Conservation (phyloP, 805 yeast genomes). For the Lipomyces kockii region DNA sequence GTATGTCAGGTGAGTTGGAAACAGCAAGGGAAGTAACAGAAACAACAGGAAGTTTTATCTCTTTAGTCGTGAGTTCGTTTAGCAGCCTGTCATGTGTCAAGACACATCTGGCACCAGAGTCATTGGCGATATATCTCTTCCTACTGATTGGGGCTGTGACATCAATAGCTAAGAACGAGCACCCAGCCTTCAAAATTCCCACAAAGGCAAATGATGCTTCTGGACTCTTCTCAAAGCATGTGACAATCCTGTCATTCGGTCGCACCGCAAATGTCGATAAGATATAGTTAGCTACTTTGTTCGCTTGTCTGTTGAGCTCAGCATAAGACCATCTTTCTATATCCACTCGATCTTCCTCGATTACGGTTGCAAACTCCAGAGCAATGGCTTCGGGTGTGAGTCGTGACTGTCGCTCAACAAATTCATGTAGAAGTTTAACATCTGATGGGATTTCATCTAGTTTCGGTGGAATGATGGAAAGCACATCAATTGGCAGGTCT, state of each 20-base stretch:
- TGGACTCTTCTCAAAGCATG: slow-evolving; percentile 39
- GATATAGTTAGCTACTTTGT: slow-evolving; percentile 34
- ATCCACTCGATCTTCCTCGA: slow-evolving; percentile 7
- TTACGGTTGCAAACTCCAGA: slow-evolving; percentile 32
- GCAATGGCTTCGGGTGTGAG: slow-evolving; percentile 28
- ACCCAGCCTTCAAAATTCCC: slow-evolving; percentile 39
- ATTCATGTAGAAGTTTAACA: slow-evolving; percentile 29
- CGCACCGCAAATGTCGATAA: slow-evolving; percentile 4
- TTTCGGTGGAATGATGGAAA: slow-evolving; percentile 19
- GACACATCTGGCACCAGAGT: slow-evolving; percentile 32
- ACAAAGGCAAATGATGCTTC: slow-evolving; percentile 39
- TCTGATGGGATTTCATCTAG: slow-evolving; percentile 16
- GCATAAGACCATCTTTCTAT: slow-evolving; percentile 33
- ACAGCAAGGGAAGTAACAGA: slow-evolving; percentile 7
- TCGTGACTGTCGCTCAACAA: slow-evolving; percentile 34
- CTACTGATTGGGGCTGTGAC: slow-evolving; percentile 38
- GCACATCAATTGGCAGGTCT: slow-evolving; percentile 10
- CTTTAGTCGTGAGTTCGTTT: not conserved
- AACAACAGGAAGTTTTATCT: slow-evolving; percentile 14
- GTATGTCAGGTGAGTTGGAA: not conserved
- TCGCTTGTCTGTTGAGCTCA: slow-evolving; percentile 33
- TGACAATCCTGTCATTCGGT: slow-evolving; percentile 27
- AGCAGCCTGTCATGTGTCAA: slow-evolving; percentile 27
- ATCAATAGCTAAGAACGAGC: slow-evolving; percentile 39
- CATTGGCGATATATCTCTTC: slow-evolving; percentile 31